Percentiles rank a stretch among this genome's conserved stretches.
Conservation (phyloP, 768 basidiomycete species). For the Naematelia aurantialba region DNA sequence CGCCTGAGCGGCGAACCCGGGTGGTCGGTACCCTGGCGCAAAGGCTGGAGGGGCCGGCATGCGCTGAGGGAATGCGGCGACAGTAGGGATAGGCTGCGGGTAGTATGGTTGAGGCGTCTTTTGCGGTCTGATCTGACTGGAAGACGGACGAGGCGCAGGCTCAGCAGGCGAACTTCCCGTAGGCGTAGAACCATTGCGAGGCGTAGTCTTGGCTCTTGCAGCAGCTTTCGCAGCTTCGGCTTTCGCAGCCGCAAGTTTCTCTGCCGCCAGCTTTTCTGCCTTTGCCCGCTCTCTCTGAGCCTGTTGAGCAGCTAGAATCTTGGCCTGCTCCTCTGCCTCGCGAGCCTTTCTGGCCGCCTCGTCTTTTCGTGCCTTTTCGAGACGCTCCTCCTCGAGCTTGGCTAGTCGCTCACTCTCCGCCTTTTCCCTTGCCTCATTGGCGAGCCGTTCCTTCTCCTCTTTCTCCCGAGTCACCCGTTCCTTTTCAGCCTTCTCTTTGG, state of each 20-base stretch:
- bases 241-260: constrained; percentile 16
- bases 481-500: constrained; percentile 63
- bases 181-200: constrained; percentile 23
- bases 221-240: constrained; percentile 27
- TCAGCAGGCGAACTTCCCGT: constrained; percentile 29
- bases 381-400: constrained; percentile 42
- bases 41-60: constrained; percentile 33
- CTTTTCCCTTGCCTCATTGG: constrained; percentile 45
- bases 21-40: constrained; percentile 28
- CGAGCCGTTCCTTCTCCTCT: constrained; percentile 39
- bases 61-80: constrained; percentile 22
- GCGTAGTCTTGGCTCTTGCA: constrained; percentile 15
- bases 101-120: constrained; percentile 39
- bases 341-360: constrained; percentile 39
- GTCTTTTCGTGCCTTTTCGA: constrained; percentile 12
- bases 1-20: constrained; percentile 10
- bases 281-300: constrained; percentile 30
- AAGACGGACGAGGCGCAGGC: constrained; percentile 20
- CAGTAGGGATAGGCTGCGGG: constrained; percentile 31
- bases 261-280: constrained; percentile 30
- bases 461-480: constrained; percentile 62
- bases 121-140: constrained; percentile 14
- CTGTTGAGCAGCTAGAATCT: constrained; percentile 27
- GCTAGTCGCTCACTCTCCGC: constrained; percentile 59
- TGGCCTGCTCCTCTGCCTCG: constrained; percentile 45